Conservation (phyloP, 805 yeast species). For the Yarrowia porcina region DNA sequence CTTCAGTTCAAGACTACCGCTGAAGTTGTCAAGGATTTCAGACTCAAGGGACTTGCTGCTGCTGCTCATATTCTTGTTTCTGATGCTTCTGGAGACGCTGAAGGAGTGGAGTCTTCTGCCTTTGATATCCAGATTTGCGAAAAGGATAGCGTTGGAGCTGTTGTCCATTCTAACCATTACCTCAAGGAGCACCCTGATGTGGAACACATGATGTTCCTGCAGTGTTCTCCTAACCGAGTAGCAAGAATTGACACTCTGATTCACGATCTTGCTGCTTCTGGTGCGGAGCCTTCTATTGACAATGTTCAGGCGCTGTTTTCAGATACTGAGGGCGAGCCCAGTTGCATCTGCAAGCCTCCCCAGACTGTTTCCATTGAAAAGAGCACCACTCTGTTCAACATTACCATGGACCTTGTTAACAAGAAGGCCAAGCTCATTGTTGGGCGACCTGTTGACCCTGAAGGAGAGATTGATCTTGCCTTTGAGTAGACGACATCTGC, state of each 20-base stretch:
- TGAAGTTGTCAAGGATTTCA: conserved; percentile 31
- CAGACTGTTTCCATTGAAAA: conserved; percentile 28
- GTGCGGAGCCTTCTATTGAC: conserved; percentile 21
- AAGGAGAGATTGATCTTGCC: conserved; percentile 3
- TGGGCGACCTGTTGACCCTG: conserved; percentile 32
- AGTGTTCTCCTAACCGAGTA: conserved; percentile 26
- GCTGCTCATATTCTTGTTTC: conserved; percentile 30
- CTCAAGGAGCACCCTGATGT: conserved; percentile 28
- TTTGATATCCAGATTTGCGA: conserved; percentile 21
- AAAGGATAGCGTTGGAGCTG: conserved; percentile 24
- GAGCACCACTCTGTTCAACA: conserved; percentile 33
- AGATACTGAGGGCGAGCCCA: conserved; percentile 33
- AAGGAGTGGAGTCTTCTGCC: conserved; percentile 30
- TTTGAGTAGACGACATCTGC: not conserved
- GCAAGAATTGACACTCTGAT: conserved; percentile 28
- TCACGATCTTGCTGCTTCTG: not conserved
- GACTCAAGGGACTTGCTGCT: conserved; percentile 28
- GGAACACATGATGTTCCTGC: conserved; percentile 23
- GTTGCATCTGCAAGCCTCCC: conserved; percentile 32
- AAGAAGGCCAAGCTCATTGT: conserved; percentile 31
- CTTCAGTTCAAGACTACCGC: conserved; percentile 35
- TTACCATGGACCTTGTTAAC: conserved; percentile 33
- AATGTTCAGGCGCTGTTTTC: conserved; percentile 28
- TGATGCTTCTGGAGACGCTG: conserved; percentile 26
- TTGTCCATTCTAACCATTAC: conserved; percentile 31